phyloP scores from a whole-genome alignment of 1,284 basidiomycete species.

The Anthracocystis walkeri region DNA sequence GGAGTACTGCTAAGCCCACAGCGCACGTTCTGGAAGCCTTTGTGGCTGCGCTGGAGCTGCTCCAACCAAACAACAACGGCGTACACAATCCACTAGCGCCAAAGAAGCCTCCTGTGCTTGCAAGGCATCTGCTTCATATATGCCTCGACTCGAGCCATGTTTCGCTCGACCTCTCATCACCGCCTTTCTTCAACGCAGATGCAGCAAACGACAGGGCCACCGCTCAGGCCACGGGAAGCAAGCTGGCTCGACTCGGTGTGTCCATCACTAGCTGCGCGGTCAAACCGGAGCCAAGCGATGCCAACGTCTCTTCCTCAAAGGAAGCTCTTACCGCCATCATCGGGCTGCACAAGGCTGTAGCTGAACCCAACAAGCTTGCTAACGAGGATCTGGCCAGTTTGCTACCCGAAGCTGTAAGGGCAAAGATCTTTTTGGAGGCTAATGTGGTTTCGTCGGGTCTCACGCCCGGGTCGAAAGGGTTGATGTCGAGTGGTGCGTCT shows the following conservation, averaged over 20 bases:
- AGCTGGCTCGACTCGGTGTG: constrained; percentile 23
- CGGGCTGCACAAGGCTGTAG: constrained; percentile 38
- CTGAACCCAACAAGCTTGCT: constrained; percentile 35
- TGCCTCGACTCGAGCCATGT: constrained; percentile 31
- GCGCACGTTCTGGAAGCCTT: constrained; percentile 46
- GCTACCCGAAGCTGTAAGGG: constrained; percentile 27
- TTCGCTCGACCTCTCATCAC: constrained; percentile 23
- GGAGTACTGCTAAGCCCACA: constrained; percentile 24
- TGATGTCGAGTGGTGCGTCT: neutral
- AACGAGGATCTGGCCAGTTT: constrained; percentile 38
- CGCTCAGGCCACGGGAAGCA: constrained; percentile 10
- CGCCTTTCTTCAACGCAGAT: constrained; percentile 36
- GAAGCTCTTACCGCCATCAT: constrained; percentile 36
- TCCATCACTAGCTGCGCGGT: constrained; percentile 45
- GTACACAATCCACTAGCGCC: constrained; percentile 32
- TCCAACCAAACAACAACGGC: constrained; percentile 20
- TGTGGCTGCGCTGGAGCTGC: constrained; percentile 43
- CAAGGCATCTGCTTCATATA: constrained; percentile 42
- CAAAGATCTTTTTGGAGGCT: constrained; percentile 36
- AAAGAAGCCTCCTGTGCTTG: constrained; percentile 35
- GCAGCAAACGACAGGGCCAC: constrained; percentile 28
- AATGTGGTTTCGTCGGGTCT: constrained; percentile 41
- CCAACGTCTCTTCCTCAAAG: constrained; percentile 8
- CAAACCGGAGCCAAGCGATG: constrained; percentile 11
- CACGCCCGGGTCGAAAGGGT: constrained; percentile 8